Evolutionary conservation across 306 rosid genomes (phyloP).

Genomic region (Quercus bicolor): DNA sequence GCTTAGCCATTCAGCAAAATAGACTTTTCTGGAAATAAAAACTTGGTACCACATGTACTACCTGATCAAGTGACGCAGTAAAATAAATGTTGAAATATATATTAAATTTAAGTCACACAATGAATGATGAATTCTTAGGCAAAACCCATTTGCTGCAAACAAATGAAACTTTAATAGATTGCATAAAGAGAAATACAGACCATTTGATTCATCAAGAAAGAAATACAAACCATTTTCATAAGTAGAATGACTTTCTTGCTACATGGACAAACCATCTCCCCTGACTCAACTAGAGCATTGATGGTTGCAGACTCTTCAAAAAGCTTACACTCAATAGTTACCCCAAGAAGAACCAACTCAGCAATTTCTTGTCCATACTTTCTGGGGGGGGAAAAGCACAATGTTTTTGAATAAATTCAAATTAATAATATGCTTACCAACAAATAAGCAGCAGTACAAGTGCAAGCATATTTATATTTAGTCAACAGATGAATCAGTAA

Average conservation of each 20-base stretch:
- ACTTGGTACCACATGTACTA: neutral
- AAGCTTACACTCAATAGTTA: constrained; percentile 55
- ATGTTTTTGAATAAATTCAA: neutral
- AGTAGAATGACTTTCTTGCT: constrained; percentile 48
- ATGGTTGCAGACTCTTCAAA: constrained; percentile 54
- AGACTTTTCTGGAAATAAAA: neutral
- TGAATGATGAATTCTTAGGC: neutral
- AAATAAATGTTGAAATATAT: neutral
- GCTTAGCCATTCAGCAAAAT: neutral
- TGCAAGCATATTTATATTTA: neutral
- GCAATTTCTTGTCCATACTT: constrained; percentile 49
- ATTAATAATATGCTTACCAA: neutral
- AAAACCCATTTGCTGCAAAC: neutral
- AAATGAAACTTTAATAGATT: neutral
- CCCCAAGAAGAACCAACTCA: constrained; percentile 57
- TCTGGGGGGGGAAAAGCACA: constrained; percentile 28
- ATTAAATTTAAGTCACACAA: neutral
- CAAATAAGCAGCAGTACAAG: neutral
- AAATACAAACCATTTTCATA: constrained; percentile 42
- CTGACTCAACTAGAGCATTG: constrained; percentile 46
- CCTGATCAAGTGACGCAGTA: neutral
- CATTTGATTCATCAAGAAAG: constrained; percentile 18
- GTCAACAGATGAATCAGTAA: neutral
- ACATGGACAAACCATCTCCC: constrained; percentile 51
- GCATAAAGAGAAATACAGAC: constrained; percentile 29